Evolutionary conservation across 2,329 filamentous ascomycete genomes (phyloP).

Genomic region (Cladophialophora carrionii): DNA sequence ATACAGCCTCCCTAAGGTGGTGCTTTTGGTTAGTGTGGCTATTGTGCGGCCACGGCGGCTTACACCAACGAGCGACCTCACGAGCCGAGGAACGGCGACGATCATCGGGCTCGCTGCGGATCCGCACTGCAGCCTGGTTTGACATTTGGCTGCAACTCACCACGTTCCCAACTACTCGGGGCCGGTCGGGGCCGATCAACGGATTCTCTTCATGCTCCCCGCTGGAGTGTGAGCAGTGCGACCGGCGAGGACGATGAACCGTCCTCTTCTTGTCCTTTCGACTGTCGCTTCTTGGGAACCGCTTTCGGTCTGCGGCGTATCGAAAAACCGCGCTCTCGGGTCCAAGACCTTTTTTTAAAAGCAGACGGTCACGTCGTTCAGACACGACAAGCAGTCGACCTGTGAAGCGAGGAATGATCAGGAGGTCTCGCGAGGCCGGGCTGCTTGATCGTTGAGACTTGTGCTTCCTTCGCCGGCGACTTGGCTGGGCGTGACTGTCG

Average conservation of each 20-base stretch:
- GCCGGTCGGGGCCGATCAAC: too few relatives aligned
- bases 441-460: too few relatives aligned
- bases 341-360: too few relatives aligned
- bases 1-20: not conserved
- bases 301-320: too few relatives aligned
- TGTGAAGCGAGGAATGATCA: too few relatives aligned
- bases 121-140: not conserved
- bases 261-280: not conserved
- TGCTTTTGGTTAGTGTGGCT: not conserved
- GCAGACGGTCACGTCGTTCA: too few relatives aligned
- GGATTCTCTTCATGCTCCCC: not conserved
- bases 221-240: not conserved
- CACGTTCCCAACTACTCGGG: not conserved
- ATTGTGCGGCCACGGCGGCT: not conserved
- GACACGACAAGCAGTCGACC: too few relatives aligned
- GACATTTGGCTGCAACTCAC: not conserved
- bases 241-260: not conserved
- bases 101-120: too few relatives aligned
- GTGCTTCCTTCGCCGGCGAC: too few relatives aligned
- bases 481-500: too few relatives aligned
- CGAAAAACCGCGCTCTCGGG: too few relatives aligned
- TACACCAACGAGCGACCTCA: not conserved
- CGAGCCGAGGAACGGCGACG: not conserved
- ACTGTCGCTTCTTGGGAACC: not conserved
- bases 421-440: too few relatives aligned